Evolutionary conservation across 805 yeast species (phyloP).

Genomic region (Schwanniomyces occidentalis): DNA sequence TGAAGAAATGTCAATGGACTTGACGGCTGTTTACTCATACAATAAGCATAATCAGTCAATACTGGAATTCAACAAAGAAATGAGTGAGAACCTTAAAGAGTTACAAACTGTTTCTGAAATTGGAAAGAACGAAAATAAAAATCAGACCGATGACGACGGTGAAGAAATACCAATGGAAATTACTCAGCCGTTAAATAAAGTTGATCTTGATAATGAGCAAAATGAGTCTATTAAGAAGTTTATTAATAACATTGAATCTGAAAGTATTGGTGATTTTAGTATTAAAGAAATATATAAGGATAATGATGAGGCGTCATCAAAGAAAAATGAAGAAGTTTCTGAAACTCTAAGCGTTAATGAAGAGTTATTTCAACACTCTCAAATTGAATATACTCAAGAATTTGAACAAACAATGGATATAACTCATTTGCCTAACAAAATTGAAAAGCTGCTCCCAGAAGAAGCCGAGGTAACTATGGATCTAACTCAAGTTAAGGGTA

Average conservation of each 20-base stretch:
- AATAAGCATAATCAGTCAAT: too few species aligned
- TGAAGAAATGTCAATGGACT: too few species aligned
- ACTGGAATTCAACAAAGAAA: too few species aligned
- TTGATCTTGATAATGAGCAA: constrained; percentile 2
- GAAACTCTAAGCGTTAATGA: too few species aligned
- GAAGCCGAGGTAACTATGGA: background rate
- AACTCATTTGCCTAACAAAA: background rate
- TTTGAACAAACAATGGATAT: constrained; percentile 18
- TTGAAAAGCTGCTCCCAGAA: background rate
- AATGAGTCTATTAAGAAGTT: constrained; percentile 2
- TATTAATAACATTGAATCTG: constrained; percentile 1
- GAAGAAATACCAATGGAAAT: constrained; percentile 8
- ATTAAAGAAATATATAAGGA: background rate
- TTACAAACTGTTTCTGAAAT: too few species aligned
- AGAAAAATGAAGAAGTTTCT: too few species aligned
- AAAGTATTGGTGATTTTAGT: constrained; percentile 1
- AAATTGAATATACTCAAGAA: constrained; percentile 1
- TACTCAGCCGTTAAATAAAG: constrained; percentile 3
- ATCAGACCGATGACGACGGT: background rate
- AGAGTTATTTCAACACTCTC: too few species aligned
- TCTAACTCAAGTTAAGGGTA: constrained; percentile 3
- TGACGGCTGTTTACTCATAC: too few species aligned
- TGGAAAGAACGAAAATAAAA: too few species aligned
- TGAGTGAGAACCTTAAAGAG: too few species aligned
- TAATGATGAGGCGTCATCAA: background rate